These are phyloP conservation scores for Calonectria montana DNA, from an alignment of 2,329 filamentous ascomycete species.

Conservation along the genomic window DNA sequence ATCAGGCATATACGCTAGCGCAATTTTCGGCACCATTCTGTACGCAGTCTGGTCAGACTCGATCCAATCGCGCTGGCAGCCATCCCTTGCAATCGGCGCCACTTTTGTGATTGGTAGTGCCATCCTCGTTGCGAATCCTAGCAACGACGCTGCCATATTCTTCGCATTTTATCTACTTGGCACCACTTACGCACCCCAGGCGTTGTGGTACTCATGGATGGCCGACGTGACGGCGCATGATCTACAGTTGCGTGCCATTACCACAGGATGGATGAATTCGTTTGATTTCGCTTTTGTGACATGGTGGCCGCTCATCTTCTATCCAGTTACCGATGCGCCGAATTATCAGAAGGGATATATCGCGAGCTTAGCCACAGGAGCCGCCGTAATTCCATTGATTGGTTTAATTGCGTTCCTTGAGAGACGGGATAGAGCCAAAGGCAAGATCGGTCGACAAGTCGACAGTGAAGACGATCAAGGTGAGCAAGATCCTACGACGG, in stretches of 20 bases:
- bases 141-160: neutral
- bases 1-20: neutral
- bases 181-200: neutral
- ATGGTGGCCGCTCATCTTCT: constrained; percentile 13
- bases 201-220: neutral
- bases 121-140: neutral
- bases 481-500: neutral
- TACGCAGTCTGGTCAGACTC: neutral
- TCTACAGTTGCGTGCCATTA: constrained; percentile 6
- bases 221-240: neutral
- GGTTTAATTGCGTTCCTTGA: neutral
- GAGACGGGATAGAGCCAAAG: neutral
- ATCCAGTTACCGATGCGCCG: neutral
- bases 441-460: neutral
- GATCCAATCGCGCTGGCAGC: neutral
- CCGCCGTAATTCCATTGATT: neutral
- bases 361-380: neutral
- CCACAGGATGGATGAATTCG: constrained; percentile 12
- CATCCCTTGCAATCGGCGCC: neutral
- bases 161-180: neutral
- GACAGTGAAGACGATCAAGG: neutral
- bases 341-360: neutral
- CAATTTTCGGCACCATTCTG: neutral
- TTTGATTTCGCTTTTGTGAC: constrained; percentile 15
- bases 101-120: neutral